These are phyloP conservation scores for Komagataella mondaviorum DNA, from an alignment of 805 yeast species.

Conservation along the genomic window DNA sequence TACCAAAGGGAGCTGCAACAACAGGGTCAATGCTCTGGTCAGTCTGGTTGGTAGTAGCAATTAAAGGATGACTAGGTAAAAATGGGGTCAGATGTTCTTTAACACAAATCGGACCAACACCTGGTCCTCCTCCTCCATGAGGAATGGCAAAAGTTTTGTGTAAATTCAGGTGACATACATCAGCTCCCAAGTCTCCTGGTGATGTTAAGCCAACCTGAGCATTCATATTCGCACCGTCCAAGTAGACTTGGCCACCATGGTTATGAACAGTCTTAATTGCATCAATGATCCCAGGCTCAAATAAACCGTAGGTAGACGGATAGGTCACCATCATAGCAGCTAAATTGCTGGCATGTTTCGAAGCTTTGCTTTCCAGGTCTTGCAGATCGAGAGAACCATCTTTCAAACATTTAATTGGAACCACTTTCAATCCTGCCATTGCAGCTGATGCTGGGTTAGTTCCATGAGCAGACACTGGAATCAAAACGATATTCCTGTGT, in stretches of 20 bases:
- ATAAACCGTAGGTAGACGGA: constrained; percentile 94
- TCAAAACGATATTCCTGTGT: constrained; percentile 74
- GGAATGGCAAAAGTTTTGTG: constrained; percentile 97
- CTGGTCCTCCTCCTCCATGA: constrained; percentile 99
- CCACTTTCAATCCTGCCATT: constrained; percentile 91
- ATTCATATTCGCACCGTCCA: constrained; percentile 99
- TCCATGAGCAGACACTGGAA: constrained; percentile 97
- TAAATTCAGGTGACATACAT: constrained; percentile 91
- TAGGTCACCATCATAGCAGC: constrained; percentile 96
- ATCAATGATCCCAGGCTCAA: constrained; percentile 78
- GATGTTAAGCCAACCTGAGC: constrained; percentile 97
- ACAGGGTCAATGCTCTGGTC: constrained; percentile 56
- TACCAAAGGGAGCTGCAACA: constrained; percentile 90
- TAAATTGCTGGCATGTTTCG: constrained; percentile 48
- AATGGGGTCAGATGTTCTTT: constrained; percentile 65
- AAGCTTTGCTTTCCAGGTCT: constrained; percentile 66
- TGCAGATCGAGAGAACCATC: constrained; percentile 79
- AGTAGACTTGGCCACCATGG: constrained; percentile 89
- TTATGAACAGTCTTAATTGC: constrained; percentile 80
- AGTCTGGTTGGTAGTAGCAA: constrained; percentile 30
- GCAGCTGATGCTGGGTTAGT: constrained; percentile 98
- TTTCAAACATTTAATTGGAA: constrained; percentile 74
- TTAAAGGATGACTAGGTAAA: constrained; percentile 67
- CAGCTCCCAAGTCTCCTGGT: constrained; percentile 97
- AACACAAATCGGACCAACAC: constrained; percentile 97